Percentiles rank a stretch among this genome's conserved stretches.
Conservation (phyloP, 257 asterid species). For the Solanum chiquidenum region DNA sequence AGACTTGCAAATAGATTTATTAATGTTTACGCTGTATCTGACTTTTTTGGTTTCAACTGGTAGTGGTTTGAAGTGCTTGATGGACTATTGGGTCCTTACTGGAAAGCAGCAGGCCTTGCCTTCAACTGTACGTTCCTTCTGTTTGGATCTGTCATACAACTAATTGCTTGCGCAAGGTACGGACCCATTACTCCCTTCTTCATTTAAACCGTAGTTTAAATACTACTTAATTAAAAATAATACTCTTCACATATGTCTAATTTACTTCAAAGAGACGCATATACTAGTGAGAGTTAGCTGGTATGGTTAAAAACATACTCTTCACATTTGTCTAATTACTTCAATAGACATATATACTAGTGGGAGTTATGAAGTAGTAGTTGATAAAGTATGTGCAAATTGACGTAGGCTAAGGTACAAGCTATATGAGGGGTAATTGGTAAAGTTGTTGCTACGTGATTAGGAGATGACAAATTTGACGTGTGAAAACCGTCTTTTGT, state of each 20-base stretch:
- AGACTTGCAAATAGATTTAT: neutral
- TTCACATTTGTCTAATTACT: neutral
- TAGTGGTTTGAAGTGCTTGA: constrained; percentile 98
- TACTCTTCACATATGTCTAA: neutral
- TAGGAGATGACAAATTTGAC: too few species aligned
- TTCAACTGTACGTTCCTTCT: constrained; percentile 94
- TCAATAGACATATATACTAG: too few species aligned
- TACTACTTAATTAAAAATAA: neutral
- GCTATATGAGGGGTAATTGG: neutral
- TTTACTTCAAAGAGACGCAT: neutral
- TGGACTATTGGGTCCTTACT: constrained; percentile 89
- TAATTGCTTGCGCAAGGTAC: constrained; percentile 95
- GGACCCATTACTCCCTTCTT: neutral
- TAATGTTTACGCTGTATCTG: neutral
- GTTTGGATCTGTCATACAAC: constrained; percentile 94
- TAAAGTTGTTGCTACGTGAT: too few species aligned
- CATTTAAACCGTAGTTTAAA: neutral
- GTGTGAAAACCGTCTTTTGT: neutral
- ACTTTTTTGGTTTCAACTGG: neutral
- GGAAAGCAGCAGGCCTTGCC: constrained; percentile 90
- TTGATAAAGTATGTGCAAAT: neutral
- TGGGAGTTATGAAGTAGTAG: too few species aligned
- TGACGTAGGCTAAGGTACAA: neutral
- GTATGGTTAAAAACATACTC: neutral
- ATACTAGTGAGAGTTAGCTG: neutral